phyloP scores from a whole-genome alignment of 2,329 filamentous ascomycete genomes.

The Paracoccidioides lutzii region DNA sequence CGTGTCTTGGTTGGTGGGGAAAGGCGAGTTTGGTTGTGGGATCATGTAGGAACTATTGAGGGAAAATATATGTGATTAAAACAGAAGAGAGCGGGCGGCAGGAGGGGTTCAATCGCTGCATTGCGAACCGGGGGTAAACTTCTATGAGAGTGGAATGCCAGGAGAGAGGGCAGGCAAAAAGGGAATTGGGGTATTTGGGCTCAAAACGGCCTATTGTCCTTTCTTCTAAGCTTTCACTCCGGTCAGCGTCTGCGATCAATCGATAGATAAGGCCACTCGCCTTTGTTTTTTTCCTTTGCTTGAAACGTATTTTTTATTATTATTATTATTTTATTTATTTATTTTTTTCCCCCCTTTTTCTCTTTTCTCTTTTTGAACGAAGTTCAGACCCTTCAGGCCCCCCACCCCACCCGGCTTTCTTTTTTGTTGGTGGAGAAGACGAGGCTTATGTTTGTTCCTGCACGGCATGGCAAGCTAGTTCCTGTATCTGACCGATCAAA shows the following conservation, averaged over 20 bases:
- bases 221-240: background rate
- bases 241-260: background rate
- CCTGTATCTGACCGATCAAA: too few species aligned
- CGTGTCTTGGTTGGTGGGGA: background rate
- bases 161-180: background rate
- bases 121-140: background rate
- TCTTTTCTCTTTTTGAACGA: too few species aligned
- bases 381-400: too few species aligned
- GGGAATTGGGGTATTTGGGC: background rate
- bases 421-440: too few species aligned
- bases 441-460: too few species aligned
- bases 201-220: slow-evolving; percentile 2
- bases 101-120: background rate
- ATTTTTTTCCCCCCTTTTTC: too few species aligned
- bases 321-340: background rate
- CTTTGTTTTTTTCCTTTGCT: background rate
- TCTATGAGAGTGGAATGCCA: background rate
- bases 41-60: background rate
- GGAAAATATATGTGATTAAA: background rate
- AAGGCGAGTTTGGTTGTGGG: background rate
- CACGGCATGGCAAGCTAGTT: too few species aligned
- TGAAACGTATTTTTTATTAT: background rate
- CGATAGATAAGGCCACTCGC: slow-evolving; percentile 1
- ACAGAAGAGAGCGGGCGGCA: background rate
- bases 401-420: too few species aligned